Evolutionary conservation across 768 basidiomycete species (phyloP).

Genomic region (Suillus subaureus): DNA sequence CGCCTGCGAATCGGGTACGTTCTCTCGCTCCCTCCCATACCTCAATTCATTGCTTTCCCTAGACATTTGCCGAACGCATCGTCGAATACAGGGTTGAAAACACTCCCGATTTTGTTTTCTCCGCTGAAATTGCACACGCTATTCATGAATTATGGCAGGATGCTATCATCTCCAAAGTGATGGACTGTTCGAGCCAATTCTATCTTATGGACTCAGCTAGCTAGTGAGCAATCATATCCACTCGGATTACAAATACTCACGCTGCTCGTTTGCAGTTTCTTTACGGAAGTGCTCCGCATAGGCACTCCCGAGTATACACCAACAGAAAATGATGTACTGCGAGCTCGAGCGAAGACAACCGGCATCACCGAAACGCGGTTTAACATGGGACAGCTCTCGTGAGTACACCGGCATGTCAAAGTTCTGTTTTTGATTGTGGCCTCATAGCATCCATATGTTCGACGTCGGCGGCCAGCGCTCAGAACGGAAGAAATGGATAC

Average conservation of each 20-base stretch:
- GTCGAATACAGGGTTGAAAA: conserved; percentile 54
- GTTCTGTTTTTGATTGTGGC: not conserved
- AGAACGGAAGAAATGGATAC: conserved; percentile 83
- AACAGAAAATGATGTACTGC: conserved; percentile 82
- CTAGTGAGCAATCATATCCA: conserved; percentile 57
- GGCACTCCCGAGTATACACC: conserved; percentile 81
- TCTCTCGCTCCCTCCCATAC: fast-evolving
- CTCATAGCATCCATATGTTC: conserved; percentile 63
- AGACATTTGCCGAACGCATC: conserved; percentile 59
- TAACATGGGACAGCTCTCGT: conserved; percentile 66
- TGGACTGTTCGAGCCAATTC: conserved; percentile 72
- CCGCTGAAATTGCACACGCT: conserved; percentile 67
- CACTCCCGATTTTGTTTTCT: conserved; percentile 47
- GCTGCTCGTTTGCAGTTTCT: conserved; percentile 59
- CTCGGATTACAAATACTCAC: not conserved
- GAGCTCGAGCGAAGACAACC: conserved; percentile 86
- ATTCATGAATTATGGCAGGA: conserved; percentile 74
- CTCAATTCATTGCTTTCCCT: conserved; percentile 20
- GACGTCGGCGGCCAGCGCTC: conserved; percentile 81
- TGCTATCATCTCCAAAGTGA: conserved; percentile 52
- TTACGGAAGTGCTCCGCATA: conserved; percentile 82
- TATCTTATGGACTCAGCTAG: conserved; percentile 94
- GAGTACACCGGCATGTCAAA: conserved; percentile 20
- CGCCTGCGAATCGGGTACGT: conserved; percentile 59
- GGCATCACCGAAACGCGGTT: conserved; percentile 91